phyloP scores from a whole-genome alignment of 257 asterid genomes.

The Ilex asprella region DNA sequence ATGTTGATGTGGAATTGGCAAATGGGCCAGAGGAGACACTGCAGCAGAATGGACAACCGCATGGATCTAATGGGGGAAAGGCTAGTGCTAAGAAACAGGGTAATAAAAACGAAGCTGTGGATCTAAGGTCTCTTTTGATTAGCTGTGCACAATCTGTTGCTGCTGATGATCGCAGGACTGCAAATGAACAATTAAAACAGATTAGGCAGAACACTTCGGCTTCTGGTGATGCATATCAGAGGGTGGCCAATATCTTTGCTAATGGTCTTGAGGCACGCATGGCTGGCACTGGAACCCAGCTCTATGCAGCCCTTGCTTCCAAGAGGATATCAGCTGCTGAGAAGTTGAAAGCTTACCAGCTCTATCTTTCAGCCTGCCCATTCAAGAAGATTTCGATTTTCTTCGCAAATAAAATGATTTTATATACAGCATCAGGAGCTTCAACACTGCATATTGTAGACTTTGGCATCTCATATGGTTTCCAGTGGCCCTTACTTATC shows the following conservation, averaged over 20 bases:
- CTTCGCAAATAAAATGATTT: slow-evolving; percentile 62
- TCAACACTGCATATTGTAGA: slow-evolving; percentile 64
- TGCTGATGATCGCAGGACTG: slow-evolving; percentile 63
- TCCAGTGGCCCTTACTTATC: slow-evolving; percentile 87
- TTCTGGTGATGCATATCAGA: slow-evolving; percentile 65
- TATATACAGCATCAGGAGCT: slow-evolving; percentile 34
- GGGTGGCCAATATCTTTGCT: slow-evolving; percentile 67
- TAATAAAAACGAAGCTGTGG: slow-evolving; percentile 47
- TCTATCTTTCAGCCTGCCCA: slow-evolving; percentile 64
- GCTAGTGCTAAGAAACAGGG: slow-evolving; percentile 41
- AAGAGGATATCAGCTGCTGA: slow-evolving; percentile 59
- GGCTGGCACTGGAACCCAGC: slow-evolving; percentile 71
- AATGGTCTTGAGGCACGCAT: slow-evolving; percentile 80
- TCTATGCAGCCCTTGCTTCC: slow-evolving; percentile 52
- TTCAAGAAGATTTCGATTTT: slow-evolving; percentile 57
- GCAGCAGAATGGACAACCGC: slow-evolving; percentile 20
- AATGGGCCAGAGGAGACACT: slow-evolving; percentile 11
- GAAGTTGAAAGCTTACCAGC: slow-evolving; percentile 78
- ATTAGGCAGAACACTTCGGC: slow-evolving; percentile 61
- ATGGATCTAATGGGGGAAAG: slow-evolving; percentile 31
- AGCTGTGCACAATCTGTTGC: slow-evolving; percentile 88
- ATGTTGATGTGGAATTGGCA: slow-evolving; percentile 8
- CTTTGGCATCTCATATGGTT: slow-evolving; percentile 78
- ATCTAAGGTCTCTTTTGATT: slow-evolving; percentile 60
- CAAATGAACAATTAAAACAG: slow-evolving; percentile 61